These are phyloP conservation scores for Ceriops tagal DNA, from an alignment of 345 rosid species.

Conservation along the genomic window DNA sequence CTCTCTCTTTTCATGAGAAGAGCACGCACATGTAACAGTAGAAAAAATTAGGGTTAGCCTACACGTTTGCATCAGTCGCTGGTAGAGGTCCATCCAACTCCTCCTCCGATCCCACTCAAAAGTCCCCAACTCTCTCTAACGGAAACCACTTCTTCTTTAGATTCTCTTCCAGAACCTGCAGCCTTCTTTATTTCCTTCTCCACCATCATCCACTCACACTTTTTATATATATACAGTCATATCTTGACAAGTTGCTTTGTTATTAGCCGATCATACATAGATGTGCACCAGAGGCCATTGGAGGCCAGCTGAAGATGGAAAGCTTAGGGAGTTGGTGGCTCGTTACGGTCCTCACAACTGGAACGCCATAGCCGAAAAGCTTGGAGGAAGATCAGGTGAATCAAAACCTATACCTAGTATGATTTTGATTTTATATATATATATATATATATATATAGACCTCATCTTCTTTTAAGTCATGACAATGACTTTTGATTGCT, in stretches of 20 bases:
- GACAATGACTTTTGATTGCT: not conserved
- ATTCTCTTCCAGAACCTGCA: not conserved
- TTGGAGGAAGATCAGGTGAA: constrained; percentile 66
- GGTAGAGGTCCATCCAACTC: constrained; percentile 50
- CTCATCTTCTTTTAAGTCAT: not conserved
- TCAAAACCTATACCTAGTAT: too few species aligned
- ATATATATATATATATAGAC: not conserved
- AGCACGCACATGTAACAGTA: not conserved
- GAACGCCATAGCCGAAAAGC: constrained; percentile 79
- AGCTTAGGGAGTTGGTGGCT: constrained; percentile 59
- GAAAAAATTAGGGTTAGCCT: constrained; percentile 25
- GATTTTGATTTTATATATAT: not conserved
- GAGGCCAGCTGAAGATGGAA: constrained; percentile 75
- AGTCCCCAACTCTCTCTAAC: constrained; percentile 46
- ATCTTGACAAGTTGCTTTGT: constrained; percentile 13
- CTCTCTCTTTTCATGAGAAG: not conserved
- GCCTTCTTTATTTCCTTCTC: not conserved
- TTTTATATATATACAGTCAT: constrained; percentile 7
- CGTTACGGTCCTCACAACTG: constrained; percentile 75
- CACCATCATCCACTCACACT: not conserved
- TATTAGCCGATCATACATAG: not conserved
- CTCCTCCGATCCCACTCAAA: constrained; percentile 38
- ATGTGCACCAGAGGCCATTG: constrained; percentile 74
- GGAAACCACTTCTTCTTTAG: constrained; percentile 27
- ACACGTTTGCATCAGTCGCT: constrained; percentile 60